phyloP scores from a whole-genome alignment of 768 basidiomycete species.

The Mycena alexandri region DNA sequence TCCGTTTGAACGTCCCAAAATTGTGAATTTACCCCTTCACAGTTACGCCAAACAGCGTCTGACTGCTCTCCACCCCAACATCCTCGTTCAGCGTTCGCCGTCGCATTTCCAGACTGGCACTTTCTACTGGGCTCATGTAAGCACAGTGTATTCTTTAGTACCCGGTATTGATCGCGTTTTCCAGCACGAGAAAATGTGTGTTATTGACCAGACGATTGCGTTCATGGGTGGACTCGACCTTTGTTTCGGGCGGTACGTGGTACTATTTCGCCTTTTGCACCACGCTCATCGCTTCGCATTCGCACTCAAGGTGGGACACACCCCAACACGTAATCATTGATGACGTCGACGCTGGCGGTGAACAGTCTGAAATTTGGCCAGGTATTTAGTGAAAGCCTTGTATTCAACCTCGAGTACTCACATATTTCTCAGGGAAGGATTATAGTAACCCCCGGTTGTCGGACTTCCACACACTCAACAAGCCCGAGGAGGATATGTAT shows the following conservation, averaged over 20 bases:
- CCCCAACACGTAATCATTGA: slow-evolving; percentile 93
- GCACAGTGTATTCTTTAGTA: slow-evolving; percentile 42
- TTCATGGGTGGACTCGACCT: slow-evolving; percentile 99
- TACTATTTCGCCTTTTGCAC: background rate
- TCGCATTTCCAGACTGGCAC: slow-evolving; percentile 98
- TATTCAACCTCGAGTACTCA: slow-evolving; percentile 3
- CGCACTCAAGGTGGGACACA: slow-evolving; percentile 85
- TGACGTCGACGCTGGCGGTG: slow-evolving; percentile 74
- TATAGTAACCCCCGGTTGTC: slow-evolving; percentile 90
- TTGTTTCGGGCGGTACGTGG: slow-evolving; percentile 83
- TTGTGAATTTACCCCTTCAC: slow-evolving; percentile 13
- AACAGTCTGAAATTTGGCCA: slow-evolving; percentile 86
- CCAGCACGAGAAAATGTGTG: slow-evolving; percentile 97
- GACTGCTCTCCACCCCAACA: slow-evolving; percentile 86
- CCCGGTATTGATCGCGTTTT: slow-evolving; percentile 1
- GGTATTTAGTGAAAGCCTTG: slow-evolving; percentile 59
- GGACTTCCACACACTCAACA: slow-evolving; percentile 89
- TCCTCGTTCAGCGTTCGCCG: slow-evolving; percentile 96
- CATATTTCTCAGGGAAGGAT: slow-evolving; percentile 81
- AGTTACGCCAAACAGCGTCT: slow-evolving; percentile 92
- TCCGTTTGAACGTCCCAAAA: background rate
- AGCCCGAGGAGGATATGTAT: slow-evolving; percentile 96
- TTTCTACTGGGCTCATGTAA: slow-evolving; percentile 98
- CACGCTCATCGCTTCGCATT: slow-evolving; percentile 13
- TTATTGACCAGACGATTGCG: slow-evolving; percentile 96